Evolutionary conservation across 257 asterid genomes (phyloP).

Genomic region (Cinchona pubescens): DNA sequence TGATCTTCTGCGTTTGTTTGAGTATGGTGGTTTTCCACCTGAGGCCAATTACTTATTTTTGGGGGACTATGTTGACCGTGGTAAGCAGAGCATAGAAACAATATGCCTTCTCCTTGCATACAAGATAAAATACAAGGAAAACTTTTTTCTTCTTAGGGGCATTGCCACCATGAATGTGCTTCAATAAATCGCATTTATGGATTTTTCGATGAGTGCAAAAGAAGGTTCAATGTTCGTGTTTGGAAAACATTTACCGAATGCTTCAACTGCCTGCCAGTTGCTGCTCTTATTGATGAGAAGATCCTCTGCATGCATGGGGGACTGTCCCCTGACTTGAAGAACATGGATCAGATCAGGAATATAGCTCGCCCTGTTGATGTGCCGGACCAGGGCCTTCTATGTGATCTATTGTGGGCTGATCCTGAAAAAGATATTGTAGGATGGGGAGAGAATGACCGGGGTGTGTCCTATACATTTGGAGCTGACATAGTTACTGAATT

Average conservation of each 20-base stretch:
- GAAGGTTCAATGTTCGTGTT: constrained; percentile 31
- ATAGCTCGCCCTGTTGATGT: constrained; percentile 34
- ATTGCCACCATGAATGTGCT: constrained; percentile 38
- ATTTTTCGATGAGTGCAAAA: constrained; percentile 35
- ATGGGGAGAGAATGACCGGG: constrained; percentile 35
- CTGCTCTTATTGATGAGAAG: constrained; percentile 31
- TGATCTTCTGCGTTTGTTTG: constrained; percentile 35
- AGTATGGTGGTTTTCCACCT: constrained; percentile 36
- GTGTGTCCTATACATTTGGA: constrained; percentile 30
- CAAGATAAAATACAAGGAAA: constrained; percentile 34
- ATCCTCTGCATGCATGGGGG: constrained; percentile 35
- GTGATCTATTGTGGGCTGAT: constrained; percentile 32
- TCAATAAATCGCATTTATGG: constrained; percentile 34
- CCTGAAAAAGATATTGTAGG: constrained; percentile 26
- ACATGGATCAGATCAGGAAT: constrained; percentile 30
- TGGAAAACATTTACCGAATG: constrained; percentile 34
- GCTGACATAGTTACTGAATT: constrained; percentile 24
- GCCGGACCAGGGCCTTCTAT: constrained; percentile 28
- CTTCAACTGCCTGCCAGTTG: constrained; percentile 30
- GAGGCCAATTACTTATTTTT: constrained; percentile 32
- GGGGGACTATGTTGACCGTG: constrained; percentile 39
- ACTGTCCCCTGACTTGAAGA: constrained; percentile 30
- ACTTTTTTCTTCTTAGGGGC: constrained; percentile 31
- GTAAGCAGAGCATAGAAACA: constrained; percentile 37
- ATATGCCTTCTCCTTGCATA: constrained; percentile 35